phyloP scores from a whole-genome alignment of 306 rosid species.

The Pterocarpus macrocarpus region DNA sequence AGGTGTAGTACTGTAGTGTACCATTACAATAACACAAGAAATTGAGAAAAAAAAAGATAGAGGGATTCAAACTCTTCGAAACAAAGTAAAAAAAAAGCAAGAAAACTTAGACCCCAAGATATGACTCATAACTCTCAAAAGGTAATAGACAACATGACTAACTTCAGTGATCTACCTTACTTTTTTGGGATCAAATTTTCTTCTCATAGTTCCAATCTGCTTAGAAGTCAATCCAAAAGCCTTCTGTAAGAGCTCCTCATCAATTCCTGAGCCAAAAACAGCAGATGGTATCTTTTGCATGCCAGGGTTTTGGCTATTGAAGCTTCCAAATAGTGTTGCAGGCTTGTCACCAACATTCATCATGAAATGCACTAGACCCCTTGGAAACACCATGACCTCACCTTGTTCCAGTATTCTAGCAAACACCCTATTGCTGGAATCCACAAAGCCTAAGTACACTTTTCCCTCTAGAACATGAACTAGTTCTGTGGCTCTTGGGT shows the following conservation, averaged over 20 bases:
- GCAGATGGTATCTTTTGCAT: conserved; percentile 75
- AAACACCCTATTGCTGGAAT: conserved; percentile 75
- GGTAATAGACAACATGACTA: not conserved
- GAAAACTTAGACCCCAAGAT: conserved; percentile 36
- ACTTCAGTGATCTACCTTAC: conserved; percentile 41
- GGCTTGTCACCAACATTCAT: conserved; percentile 85
- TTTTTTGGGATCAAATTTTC: conserved; percentile 68
- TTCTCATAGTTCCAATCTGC: conserved; percentile 79
- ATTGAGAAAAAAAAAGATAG: not conserved
- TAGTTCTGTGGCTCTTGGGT: conserved; percentile 89
- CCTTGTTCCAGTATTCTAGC: conserved; percentile 71
- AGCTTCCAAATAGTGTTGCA: conserved; percentile 81
- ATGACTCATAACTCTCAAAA: conserved; percentile 23
- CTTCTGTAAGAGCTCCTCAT: conserved; percentile 76
- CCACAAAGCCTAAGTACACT: conserved; percentile 87
- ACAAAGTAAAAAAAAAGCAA: conserved; percentile 29
- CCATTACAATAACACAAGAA: conserved; percentile 12
- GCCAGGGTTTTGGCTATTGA: conserved; percentile 94
- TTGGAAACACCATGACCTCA: conserved; percentile 90
- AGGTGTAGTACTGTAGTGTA: not conserved
- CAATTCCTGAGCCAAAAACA: conserved; percentile 87
- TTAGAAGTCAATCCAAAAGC: conserved; percentile 84
- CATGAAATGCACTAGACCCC: conserved; percentile 82
- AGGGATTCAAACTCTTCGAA: not conserved
- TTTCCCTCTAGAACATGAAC: conserved; percentile 73